These are phyloP conservation scores for Penicillium silybi DNA, from an alignment of 495 filamentous ascomycete species.

Conservation along the genomic window DNA sequence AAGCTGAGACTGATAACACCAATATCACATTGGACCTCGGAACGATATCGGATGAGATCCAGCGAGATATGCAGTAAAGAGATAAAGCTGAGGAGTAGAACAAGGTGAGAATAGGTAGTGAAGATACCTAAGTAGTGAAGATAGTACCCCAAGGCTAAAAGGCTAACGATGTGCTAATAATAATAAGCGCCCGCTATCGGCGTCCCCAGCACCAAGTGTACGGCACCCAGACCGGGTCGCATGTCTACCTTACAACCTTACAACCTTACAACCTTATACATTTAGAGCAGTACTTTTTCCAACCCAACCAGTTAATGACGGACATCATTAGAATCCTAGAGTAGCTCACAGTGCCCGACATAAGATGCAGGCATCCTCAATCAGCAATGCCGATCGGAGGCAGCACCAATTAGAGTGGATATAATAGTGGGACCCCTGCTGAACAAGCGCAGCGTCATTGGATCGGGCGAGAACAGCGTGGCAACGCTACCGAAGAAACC, in stretches of 20 bases:
- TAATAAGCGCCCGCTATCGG: not conserved
- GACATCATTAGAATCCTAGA: not conserved
- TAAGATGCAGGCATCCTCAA: slow-evolving; percentile 10
- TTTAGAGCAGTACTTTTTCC: not conserved
- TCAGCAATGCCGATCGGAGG: slow-evolving; percentile 10
- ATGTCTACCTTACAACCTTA: not conserved
- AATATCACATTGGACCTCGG: not conserved
- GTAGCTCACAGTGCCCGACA: not conserved
- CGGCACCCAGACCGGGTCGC: not conserved
- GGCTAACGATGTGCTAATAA: not conserved
- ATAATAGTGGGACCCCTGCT: not conserved
- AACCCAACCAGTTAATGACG: not conserved
- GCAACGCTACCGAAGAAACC: slow-evolving; percentile 11
- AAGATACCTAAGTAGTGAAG: too few species aligned
- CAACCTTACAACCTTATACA: too few species aligned
- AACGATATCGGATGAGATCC: not conserved
- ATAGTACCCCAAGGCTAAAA: not conserved
- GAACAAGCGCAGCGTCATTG: slow-evolving; percentile 9
- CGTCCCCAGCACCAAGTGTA: not conserved
- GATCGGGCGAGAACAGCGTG: slow-evolving; percentile 19
- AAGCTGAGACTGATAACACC: not conserved
- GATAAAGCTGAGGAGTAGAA: not conserved
- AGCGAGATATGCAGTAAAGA: not conserved
- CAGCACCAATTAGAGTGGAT: slow-evolving; percentile 11
- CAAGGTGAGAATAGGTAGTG: too few species aligned